Evolutionary conservation across 352 stramenopile species (phyloP), one percentile per base, ranked within the genome.

Genomic region (Pythium monospermum): DNA sequence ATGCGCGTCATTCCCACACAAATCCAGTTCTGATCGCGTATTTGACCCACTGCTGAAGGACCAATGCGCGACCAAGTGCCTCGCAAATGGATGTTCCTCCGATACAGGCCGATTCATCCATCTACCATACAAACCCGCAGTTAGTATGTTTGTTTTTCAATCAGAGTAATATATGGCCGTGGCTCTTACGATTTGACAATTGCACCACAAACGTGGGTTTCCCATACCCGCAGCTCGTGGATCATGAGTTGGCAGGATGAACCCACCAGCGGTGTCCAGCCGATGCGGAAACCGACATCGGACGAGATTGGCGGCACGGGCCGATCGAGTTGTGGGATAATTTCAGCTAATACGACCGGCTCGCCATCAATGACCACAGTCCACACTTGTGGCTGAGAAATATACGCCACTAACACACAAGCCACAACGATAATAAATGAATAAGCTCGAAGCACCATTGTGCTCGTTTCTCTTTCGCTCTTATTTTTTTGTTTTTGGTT

Each of bases 181-280:
- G n/a, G n/a, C n/a, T 1, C 5, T 30, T 5, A 53, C 47, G n/a
- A 33, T 28, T 36, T 25, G 11, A 56, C 19, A 26, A 18, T 48
- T 10, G 3, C 22, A 15, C 36, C 6, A 10, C 25, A 10, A 4
- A 59, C 12, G 2, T 4, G 8, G 1, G 19, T n/a, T 2, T 15
- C 6, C 59, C 59, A 67, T 15, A 58, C 5, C 26, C 53, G 46
- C 28, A 58, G 25, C 39, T 67, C 59, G n/a, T 67, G 38, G n/a
- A 67, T 46, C 13, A 55, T n/a, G 11, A 67, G 46, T 22, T 40
- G 23, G 40, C 50, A 49, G 2, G 47, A 13, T 2, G 51, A 52
- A 1, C 18, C 15, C 0, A 26, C 3, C 0, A 41, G 2, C n/a
- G 58, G 58, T 31, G 50, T 26, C 58, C 58, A 66, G 16, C 58